phyloP scores from a whole-genome alignment of 352 stramenopile genomes.

The Phytophthora megakarya region DNA sequence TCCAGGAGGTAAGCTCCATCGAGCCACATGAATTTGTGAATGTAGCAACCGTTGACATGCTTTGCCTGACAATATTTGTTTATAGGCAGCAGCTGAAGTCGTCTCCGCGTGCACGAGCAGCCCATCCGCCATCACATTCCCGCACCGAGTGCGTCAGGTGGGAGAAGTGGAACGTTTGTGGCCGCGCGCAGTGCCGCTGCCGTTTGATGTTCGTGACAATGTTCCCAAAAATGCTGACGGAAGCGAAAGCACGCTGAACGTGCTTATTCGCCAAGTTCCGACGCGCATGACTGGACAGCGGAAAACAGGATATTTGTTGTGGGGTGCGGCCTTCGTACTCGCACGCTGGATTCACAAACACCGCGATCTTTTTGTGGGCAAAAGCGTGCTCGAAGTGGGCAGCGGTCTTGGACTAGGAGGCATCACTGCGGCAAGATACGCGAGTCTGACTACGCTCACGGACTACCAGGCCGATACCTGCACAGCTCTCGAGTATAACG shows the following conservation, averaged over 20 bases:
- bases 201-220: constrained; percentile 63
- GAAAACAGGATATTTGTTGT: constrained; percentile 87
- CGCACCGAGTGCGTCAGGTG: constrained; percentile 61
- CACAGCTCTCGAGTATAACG: constrained; percentile 77
- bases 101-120: constrained; percentile 69
- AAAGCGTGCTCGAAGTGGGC: constrained; percentile 81
- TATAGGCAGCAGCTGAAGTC: constrained; percentile 65
- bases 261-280: constrained; percentile 82
- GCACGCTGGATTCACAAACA: constrained; percentile 83
- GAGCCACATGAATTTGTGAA: not conserved
- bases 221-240: constrained; percentile 23
- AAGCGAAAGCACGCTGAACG: constrained; percentile 37
- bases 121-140: constrained; percentile 74
- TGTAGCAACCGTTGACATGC: not conserved
- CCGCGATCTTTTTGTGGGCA: constrained; percentile 70
- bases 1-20: constrained; percentile 71
- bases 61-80: not conserved
- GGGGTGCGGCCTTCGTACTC: constrained; percentile 81
- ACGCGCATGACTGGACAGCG: constrained; percentile 85
- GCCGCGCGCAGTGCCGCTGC: constrained; percentile 60
- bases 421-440: constrained; percentile 78
- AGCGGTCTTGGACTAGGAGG: constrained; percentile 81
- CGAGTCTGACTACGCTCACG: constrained; percentile 64
- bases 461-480: constrained; percentile 89
- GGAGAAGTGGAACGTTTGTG: constrained; percentile 57